phyloP scores from a whole-genome alignment of 2,329 filamentous ascomycete species.

The Hymenoscyphus fraxineus region DNA sequence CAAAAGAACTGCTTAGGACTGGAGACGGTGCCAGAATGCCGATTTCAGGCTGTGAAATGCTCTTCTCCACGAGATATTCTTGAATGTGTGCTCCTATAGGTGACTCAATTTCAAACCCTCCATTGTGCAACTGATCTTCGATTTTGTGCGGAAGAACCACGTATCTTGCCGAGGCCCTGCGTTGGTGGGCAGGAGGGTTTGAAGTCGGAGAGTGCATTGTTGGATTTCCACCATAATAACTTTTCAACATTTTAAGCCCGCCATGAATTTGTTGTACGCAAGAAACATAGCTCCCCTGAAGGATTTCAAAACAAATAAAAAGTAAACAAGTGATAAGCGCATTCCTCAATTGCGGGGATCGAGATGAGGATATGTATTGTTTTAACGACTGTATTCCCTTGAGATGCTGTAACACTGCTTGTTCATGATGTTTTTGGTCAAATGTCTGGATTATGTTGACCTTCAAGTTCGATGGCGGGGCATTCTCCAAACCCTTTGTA shows the following conservation, averaged over 20 bases:
- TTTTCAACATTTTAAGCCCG: conserved; percentile 52
- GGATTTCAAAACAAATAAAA: conserved; percentile 32
- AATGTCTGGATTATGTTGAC: conserved; percentile 39
- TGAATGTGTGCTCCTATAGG: conserved; percentile 24
- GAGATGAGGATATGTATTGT: conserved; percentile 41
- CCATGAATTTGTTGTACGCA: conserved; percentile 58
- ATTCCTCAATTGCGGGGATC: conserved; percentile 40
- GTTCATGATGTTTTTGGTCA: conserved; percentile 51
- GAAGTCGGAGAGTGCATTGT: conserved; percentile 23
- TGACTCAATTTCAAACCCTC: conserved; percentile 18
- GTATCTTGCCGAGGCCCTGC: conserved; percentile 1
- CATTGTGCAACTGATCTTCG: conserved; percentile 21
- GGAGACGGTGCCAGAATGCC: conserved; percentile 6
- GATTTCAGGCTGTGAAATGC: conserved; percentile 1
- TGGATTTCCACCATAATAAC: conserved; percentile 28
- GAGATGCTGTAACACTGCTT: conserved; percentile 57
- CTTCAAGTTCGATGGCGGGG: conserved; percentile 29
- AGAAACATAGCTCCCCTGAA: conserved; percentile 50
- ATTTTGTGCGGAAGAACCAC: conserved; percentile 16
- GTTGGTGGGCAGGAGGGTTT: conserved; percentile 5
- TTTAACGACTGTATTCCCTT: conserved; percentile 52
- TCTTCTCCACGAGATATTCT: conserved; percentile 24
- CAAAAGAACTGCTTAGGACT: neutral
- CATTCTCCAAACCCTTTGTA: conserved; percentile 57
- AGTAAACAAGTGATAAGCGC: conserved; percentile 33